A percentile compares a stretch with the other conserved stretches of the same genome.
Conservation (phyloP, 257 asterid genomes). For the Primulina tabacum region DNA sequence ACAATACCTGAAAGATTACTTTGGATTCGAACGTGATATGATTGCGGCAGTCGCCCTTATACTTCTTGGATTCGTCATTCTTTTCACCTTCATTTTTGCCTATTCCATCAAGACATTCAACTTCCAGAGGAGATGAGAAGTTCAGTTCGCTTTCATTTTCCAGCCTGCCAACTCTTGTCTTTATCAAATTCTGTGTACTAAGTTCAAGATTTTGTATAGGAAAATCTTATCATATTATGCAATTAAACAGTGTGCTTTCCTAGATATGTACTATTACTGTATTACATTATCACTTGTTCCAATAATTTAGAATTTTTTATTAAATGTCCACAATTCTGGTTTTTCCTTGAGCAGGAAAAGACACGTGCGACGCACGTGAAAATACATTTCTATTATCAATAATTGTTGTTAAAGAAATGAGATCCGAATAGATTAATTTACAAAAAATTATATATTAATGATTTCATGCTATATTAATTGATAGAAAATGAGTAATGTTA, state of each 20-base stretch:
- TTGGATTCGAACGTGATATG: slow-evolving; percentile 34
- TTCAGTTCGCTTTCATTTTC: not conserved
- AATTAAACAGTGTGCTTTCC: not conserved
- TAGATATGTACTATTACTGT: too few species aligned
- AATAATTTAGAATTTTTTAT: not conserved
- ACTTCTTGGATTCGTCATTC: slow-evolving; percentile 23
- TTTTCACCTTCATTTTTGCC: slow-evolving; percentile 40
- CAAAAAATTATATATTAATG: too few species aligned
- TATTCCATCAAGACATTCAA: slow-evolving; percentile 39
- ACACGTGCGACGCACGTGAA: too few species aligned
- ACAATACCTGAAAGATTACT: slow-evolving; percentile 30
- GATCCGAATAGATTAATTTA: too few species aligned
- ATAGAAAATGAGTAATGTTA: too few species aligned
- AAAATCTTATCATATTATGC: not conserved
- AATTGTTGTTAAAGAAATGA: too few species aligned
- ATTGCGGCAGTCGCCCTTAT: slow-evolving; percentile 34
- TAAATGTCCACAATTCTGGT: not conserved
- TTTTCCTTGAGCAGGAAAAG: too few species aligned
- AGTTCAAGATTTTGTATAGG: slow-evolving; percentile 7
- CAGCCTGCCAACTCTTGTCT: not conserved
- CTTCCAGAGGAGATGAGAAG: slow-evolving; percentile 35
- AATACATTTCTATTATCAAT: too few species aligned
- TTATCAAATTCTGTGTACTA: not conserved
- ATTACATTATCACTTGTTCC: not conserved
- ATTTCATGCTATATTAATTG: too few species aligned